Evolutionary conservation across 768 basidiomycete genomes (phyloP).

Genomic region (Kwoniella sp.): DNA sequence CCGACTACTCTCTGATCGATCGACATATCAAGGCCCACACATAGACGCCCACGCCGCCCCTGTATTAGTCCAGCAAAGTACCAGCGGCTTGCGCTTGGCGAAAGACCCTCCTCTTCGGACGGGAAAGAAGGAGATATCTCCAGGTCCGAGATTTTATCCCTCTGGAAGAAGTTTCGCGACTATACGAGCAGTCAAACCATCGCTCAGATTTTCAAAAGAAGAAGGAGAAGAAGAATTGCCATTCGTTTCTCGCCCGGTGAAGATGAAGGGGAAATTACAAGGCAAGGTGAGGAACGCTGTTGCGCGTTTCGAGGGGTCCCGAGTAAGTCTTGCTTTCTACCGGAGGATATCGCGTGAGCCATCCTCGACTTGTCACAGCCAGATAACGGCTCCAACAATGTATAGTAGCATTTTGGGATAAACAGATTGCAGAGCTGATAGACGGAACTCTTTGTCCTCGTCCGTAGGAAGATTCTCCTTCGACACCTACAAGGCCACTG

Average conservation of each 20-base stretch:
- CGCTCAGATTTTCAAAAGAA: background rate
- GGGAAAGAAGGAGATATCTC: background rate
- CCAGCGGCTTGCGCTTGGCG: too few relatives aligned
- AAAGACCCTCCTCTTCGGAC: too few relatives aligned
- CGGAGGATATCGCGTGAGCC: too few relatives aligned
- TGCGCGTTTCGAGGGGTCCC: slow-evolving; percentile 1
- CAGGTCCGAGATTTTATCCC: slow-evolving; percentile 7
- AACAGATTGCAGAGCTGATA: too few relatives aligned
- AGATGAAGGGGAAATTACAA: background rate
- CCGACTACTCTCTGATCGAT: background rate
- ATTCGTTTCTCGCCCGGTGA: background rate
- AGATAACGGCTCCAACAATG: too few relatives aligned
- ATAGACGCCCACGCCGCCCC: background rate
- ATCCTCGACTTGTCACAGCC: too few relatives aligned
- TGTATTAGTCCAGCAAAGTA: too few relatives aligned
- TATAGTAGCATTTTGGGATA: too few relatives aligned
- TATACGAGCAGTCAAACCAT: background rate
- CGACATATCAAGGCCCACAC: too few relatives aligned
- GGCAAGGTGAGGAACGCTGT: slow-evolving; percentile 8
- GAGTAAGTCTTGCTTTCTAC: slow-evolving; percentile 3
- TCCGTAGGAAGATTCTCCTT: background rate
- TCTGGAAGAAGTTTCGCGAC: slow-evolving; percentile 12
- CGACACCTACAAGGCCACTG: background rate
- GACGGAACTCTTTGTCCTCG: background rate
- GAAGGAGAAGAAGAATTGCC: background rate